A percentile compares a stretch with the other conserved stretches of the same genome.
Conservation (phyloP, 768 basidiomycete species). For the Termitomyces sp. region DNA sequence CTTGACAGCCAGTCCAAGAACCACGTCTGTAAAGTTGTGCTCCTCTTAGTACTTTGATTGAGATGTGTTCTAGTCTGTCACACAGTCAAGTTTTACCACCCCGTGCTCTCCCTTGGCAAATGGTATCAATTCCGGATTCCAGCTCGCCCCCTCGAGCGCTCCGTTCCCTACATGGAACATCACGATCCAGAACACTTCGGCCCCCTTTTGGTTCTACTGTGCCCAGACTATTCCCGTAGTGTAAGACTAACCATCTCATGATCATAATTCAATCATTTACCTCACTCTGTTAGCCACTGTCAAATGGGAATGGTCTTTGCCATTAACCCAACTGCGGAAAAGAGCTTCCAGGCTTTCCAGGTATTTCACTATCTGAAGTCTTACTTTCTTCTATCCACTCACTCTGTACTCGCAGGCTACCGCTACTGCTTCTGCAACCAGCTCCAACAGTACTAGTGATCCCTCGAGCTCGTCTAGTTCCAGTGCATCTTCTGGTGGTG, state of each 20-base stretch:
- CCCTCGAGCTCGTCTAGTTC: neutral
- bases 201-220: slow-evolving; percentile 64
- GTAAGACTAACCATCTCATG: slow-evolving; percentile 15
- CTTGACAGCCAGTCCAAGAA: slow-evolving; percentile 37
- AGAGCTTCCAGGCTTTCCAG: slow-evolving; percentile 48
- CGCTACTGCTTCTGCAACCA: neutral
- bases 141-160: slow-evolving; percentile 26
- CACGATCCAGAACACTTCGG: slow-evolving; percentile 40
- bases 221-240: slow-evolving; percentile 35
- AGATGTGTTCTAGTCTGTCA: slow-evolving; percentile 40
- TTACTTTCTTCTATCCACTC: neutral
- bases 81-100: slow-evolving; percentile 54
- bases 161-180: slow-evolving; percentile 17
- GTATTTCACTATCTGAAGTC: slow-evolving; percentile 13
- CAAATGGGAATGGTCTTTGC: slow-evolving; percentile 59
- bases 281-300: slow-evolving; percentile 40
- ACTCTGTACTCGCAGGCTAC: slow-evolving; percentile 4
- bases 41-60: neutral
- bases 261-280: neutral
- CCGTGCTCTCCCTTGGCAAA: slow-evolving; percentile 44
- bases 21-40: slow-evolving; percentile 25
- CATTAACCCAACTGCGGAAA: slow-evolving; percentile 45
- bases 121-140: slow-evolving; percentile 54
- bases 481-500: slow-evolving; percentile 6
- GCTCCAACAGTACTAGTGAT: neutral